A percentile compares a stretch with the other conserved stretches of the same genome.
Evolutionary conservation across 2,329 filamentous ascomycete species (phyloP).

Genomic region (Aspergillus brasiliensis): DNA sequence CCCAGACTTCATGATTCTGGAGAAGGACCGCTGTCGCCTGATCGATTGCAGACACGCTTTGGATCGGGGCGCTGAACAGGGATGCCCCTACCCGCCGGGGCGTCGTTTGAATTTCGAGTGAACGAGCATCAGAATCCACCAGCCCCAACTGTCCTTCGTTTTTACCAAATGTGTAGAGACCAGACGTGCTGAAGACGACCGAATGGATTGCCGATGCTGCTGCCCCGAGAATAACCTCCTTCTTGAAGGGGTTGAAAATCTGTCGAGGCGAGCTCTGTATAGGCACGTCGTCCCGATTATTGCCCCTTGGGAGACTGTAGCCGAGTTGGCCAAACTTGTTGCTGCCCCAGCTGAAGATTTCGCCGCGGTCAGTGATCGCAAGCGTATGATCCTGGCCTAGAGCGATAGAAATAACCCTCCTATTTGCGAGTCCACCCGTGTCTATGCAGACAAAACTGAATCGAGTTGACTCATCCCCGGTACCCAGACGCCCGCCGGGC

Average conservation of each 20-base stretch:
- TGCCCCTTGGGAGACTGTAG: slow-evolving; percentile 68
- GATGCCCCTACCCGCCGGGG: slow-evolving; percentile 89
- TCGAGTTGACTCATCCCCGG: slow-evolving; percentile 85
- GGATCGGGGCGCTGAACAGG: slow-evolving; percentile 71
- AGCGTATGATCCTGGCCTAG: slow-evolving; percentile 90
- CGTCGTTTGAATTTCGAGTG: slow-evolving; percentile 76
- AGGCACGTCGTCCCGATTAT: slow-evolving; percentile 75
- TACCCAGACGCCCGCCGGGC: slow-evolving; percentile 82
- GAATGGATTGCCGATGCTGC: slow-evolving; percentile 92
- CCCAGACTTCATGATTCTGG: slow-evolving; percentile 84
- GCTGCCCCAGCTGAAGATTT: slow-evolving; percentile 91
- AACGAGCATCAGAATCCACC: slow-evolving; percentile 92
- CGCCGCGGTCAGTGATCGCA: slow-evolving; percentile 81
- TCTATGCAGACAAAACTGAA: slow-evolving; percentile 85
- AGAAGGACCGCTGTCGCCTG: slow-evolving; percentile 83
- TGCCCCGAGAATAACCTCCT: slow-evolving; percentile 76
- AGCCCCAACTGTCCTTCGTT: slow-evolving; percentile 92
- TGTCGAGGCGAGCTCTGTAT: slow-evolving; percentile 81
- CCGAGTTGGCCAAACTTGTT: slow-evolving; percentile 86
- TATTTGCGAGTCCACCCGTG: slow-evolving; percentile 70
- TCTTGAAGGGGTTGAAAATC: slow-evolving; percentile 88
- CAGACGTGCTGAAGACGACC: slow-evolving; percentile 77
- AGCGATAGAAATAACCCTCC: slow-evolving; percentile 73
- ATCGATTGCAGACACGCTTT: slow-evolving; percentile 84
- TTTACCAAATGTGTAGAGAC: slow-evolving; percentile 91